Conservation (phyloP, 768 basidiomycete genomes). For the Sutorius australiensis region DNA sequence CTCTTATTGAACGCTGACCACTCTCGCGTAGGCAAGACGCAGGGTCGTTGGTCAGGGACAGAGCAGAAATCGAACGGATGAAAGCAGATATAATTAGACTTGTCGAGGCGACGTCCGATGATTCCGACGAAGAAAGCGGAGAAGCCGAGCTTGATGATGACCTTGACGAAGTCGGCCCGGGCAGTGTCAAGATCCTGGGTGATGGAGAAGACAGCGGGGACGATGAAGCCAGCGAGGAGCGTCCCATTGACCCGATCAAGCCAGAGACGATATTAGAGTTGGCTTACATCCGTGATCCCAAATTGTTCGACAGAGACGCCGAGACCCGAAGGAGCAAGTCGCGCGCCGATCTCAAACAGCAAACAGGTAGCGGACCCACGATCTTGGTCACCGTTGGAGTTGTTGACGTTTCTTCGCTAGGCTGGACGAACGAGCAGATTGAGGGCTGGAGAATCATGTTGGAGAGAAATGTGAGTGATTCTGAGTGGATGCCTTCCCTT, state of each 20-base stretch:
- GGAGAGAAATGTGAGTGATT: conserved; percentile 71
- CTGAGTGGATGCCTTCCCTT: conserved; percentile 6
- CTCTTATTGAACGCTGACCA: conserved; percentile 5
- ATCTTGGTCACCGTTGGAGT: neutral
- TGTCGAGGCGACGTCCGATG: conserved; percentile 60
- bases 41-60: conserved; percentile 49
- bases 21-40: conserved; percentile 41
- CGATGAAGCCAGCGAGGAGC: conserved; percentile 31
- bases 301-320: conserved; percentile 73
- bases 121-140: conserved; percentile 55
- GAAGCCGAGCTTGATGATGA: conserved; percentile 50
- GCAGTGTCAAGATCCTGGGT: conserved; percentile 45
- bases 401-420: conserved; percentile 30
- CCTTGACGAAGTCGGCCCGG: conserved; percentile 39
- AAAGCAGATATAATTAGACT: conserved; percentile 80
- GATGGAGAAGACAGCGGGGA: conserved; percentile 54
- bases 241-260: conserved; percentile 25
- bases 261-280: conserved; percentile 69
- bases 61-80: conserved; percentile 63
- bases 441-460: conserved; percentile 92
- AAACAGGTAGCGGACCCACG: conserved; percentile 50
- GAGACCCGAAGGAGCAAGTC: conserved; percentile 67
- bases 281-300: conserved; percentile 72
- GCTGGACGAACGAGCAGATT: conserved; percentile 80
- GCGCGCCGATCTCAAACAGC: conserved; percentile 58